Evolutionary conservation across 1,284 basidiomycete genomes (phyloP).

Genomic region (Papiliotrema terrestris): DNA sequence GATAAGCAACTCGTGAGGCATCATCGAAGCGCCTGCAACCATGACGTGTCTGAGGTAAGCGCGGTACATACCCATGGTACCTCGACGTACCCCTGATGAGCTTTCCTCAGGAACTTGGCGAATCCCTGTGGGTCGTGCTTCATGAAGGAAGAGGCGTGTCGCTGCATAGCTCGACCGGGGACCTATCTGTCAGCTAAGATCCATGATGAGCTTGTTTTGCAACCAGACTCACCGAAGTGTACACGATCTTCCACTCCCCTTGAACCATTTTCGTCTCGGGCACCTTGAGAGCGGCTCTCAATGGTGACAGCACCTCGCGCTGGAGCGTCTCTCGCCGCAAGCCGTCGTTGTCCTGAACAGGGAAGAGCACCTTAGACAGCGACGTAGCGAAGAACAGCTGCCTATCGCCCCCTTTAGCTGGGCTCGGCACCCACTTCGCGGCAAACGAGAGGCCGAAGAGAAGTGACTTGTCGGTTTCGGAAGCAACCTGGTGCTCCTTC

Average conservation of each 20-base stretch:
- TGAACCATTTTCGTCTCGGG: constrained; percentile 61
- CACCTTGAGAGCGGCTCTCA: constrained; percentile 53
- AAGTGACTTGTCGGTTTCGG: constrained; percentile 36
- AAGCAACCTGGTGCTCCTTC: constrained; percentile 14
- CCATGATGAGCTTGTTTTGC: too few relatives aligned
- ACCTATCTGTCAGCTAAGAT: constrained; percentile 47
- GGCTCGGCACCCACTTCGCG: constrained; percentile 67
- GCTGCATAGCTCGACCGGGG: constrained; percentile 60
- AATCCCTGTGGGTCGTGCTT: constrained; percentile 60
- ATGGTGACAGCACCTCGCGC: constrained; percentile 51
- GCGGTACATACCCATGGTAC: not conserved
- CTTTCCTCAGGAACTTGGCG: constrained; percentile 56
- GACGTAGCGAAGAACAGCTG: constrained; percentile 63
- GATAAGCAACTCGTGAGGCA: constrained; percentile 28
- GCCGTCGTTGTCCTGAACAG: constrained; percentile 16
- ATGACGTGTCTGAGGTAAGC: not conserved
- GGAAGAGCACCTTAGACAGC: constrained; percentile 56
- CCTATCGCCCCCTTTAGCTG: constrained; percentile 59
- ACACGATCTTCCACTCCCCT: constrained; percentile 50
- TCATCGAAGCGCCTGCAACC: constrained; percentile 26
- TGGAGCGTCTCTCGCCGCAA: constrained; percentile 45
- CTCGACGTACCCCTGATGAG: constrained; percentile 53
- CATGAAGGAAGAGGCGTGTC: constrained; percentile 56
- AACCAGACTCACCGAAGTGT: constrained; percentile 23
- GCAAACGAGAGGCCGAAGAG: constrained; percentile 56